Percentiles rank a stretch among this genome's conserved stretches.
These are phyloP conservation scores for Monosporascus sp. DNA, from an alignment of 2,329 filamentous ascomycete genomes.

Conservation along the genomic window DNA sequence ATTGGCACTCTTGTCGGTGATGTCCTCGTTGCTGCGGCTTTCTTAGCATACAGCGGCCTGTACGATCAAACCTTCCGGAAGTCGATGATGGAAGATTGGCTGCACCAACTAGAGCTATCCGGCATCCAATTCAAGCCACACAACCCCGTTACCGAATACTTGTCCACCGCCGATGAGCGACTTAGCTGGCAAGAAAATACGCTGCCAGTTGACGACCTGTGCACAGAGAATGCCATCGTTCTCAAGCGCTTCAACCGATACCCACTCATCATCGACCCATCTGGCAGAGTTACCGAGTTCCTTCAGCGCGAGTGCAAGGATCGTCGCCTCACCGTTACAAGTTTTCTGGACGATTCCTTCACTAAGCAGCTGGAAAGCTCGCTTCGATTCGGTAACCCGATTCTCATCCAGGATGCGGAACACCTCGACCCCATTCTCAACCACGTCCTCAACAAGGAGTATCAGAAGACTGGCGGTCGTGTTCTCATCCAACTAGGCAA, in stretches of 20 bases:
- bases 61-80: conserved; percentile 99
- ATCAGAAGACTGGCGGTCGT: conserved; percentile 96
- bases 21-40: conserved; percentile 91
- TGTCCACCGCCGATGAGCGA: conserved; percentile 93
- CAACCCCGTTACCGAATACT: conserved; percentile 91
- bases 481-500: conserved; percentile 97
- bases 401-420: conserved; percentile 96
- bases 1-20: conserved; percentile 95
- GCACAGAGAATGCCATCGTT: conserved; percentile 97
- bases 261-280: conserved; percentile 96
- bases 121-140: conserved; percentile 88
- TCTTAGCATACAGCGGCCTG: conserved; percentile 92
- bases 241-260: conserved; percentile 98
- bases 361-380: conserved; percentile 97
- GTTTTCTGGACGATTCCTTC: conserved; percentile 96
- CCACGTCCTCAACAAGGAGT: conserved; percentile 98
- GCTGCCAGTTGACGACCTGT: conserved; percentile 91
- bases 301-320: conserved; percentile 92
- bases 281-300: conserved; percentile 90
- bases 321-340: conserved; percentile 88
- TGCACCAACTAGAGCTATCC: conserved; percentile 87
- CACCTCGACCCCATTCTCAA: conserved; percentile 96
- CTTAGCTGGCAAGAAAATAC: conserved; percentile 92
- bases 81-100: conserved; percentile 96
- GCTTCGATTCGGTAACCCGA: conserved; percentile 94